Base-by-base conservation (phyloP, 352 stramenopile species). In the Pythium monospermum region DNA sequence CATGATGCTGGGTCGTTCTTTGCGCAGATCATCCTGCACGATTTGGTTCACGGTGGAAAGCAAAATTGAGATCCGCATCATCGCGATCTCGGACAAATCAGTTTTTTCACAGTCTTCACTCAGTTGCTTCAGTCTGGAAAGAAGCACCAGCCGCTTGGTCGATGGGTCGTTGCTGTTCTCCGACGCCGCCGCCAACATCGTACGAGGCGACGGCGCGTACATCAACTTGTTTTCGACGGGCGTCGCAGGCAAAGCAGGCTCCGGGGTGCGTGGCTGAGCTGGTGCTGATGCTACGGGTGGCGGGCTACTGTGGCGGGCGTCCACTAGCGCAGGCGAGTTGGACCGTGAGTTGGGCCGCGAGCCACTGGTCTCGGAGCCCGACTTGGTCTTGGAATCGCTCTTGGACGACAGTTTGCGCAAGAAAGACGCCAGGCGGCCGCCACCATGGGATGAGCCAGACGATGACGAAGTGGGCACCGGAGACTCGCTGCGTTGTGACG, bases 31-130 rank as follows among this genome's bases (percentile, higher is more conserved):
- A 25, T 88, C 73, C 13, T 64, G 66, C 16, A 87, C 69, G 36
- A 89, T 83, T 49, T 89, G 77, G 53, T 69, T 77, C 22, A 85
- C 74, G 0, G 77, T 87, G 12, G 67, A 69, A 21, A 89, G 35
- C 51, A 89, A 36, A n/a, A 76, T 85, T 25, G 73, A 75, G 46
- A 89, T 76, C 13, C 73, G 73, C 2, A 77, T 71, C 52, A 85
- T 84, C 21, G 73, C 60, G 15, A 85, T 68, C 38, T 89, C 77
- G 1, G 52, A 80, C 33, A 89, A 58, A 43, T 89, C 77, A 23
- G 72, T 61, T 44, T 76, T 64, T 31, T 83, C 67, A 30, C 73
- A 87, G 12, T 68, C 75, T 18, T 80, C 66, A 11, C 57, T 49
- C 36, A 89, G 66, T 44, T 85, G 70, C 35, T 76, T 64, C 19